Evolutionary conservation across 805 yeast genomes (phyloP), one percentile per base, ranked within the genome.

Genomic region (Yamadazyma phyllophila): DNA sequence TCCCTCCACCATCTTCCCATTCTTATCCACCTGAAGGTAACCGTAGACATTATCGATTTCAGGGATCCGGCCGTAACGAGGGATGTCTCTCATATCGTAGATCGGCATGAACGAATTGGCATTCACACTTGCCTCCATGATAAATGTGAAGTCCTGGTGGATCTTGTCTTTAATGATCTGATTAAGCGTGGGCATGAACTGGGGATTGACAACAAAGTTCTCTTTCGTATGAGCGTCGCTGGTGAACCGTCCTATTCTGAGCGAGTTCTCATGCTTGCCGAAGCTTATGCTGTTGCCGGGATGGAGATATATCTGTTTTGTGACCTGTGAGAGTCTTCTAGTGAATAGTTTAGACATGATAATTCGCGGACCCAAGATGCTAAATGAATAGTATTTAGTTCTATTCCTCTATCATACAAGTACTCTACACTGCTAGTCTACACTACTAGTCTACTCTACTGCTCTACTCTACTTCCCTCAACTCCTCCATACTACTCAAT

Each of bases 41-140:
- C 95, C 96, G 42, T 81, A 69, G 1, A 81, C 80, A 53, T 84
- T 85, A 49, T 84, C 88, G 7, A 84, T 76, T 15, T 82, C 85
- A 1, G 92, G 88, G 11, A 75, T 77, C 52, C 94, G 71, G 29
- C 83, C 84, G 49, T 76, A 79, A 16, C 76, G 66, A 1, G 92
- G 89, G 1, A 80, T 73, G 39, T 74, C 78, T 47, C 94, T 71
- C 49, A 83, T 71, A 59, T 87, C 96, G 53, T 78, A 83, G 36
- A 88, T 77, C 7, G 90, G 88, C 83, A 85, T 78, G 60, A 66
- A 81, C 0, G 76, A 65, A 15, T 67, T 67, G 11, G 77, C 77
- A 51, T 76, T 77, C 31, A 72, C 71, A 3, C 78, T 70, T 0
- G 85, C 80, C 47, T 82, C 87, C 57, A 81, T 60, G 24, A 73